Percentiles rank a stretch among this genome's conserved stretches.
Evolutionary conservation across 352 stramenopile species (phyloP).

Genomic region (Blastocystis sp.): DNA sequence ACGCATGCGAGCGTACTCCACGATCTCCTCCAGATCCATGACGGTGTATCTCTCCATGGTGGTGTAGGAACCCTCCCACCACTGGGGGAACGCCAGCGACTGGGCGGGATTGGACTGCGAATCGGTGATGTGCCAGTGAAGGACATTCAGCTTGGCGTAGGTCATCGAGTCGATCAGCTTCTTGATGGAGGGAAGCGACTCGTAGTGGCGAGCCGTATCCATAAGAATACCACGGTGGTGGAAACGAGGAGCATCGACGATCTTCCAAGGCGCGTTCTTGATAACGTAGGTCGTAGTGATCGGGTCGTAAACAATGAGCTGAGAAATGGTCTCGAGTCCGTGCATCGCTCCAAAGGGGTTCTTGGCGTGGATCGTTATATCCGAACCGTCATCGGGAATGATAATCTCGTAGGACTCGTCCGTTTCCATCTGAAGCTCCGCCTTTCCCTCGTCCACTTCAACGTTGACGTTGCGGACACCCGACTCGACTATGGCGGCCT

Average conservation of each 20-base stretch:
- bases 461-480: neutral
- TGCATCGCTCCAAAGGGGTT: constrained; percentile 51
- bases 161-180: constrained; percentile 60
- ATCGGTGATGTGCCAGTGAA: constrained; percentile 64
- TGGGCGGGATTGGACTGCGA: constrained; percentile 62
- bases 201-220: constrained; percentile 67
- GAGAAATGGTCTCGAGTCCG: constrained; percentile 56
- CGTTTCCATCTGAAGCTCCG: neutral
- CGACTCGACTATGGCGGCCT: neutral
- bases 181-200: constrained; percentile 61
- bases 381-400: constrained; percentile 44
- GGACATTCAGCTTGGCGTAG: constrained; percentile 62
- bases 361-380: constrained; percentile 20
- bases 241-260: constrained; percentile 60
- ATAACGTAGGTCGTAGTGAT: constrained; percentile 46
- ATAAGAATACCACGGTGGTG: constrained; percentile 66
- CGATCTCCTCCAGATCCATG: constrained; percentile 57
- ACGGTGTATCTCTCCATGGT: constrained; percentile 58
- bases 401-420: constrained; percentile 45
- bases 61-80: constrained; percentile 61
- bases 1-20: constrained; percentile 58
- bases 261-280: constrained; percentile 49
- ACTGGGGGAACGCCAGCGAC: constrained; percentile 31
- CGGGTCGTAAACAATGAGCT: constrained; percentile 48
- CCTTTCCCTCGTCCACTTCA: neutral